Conservation (phyloP, 75 land plant species). For the Larix kaempferi region DNA sequence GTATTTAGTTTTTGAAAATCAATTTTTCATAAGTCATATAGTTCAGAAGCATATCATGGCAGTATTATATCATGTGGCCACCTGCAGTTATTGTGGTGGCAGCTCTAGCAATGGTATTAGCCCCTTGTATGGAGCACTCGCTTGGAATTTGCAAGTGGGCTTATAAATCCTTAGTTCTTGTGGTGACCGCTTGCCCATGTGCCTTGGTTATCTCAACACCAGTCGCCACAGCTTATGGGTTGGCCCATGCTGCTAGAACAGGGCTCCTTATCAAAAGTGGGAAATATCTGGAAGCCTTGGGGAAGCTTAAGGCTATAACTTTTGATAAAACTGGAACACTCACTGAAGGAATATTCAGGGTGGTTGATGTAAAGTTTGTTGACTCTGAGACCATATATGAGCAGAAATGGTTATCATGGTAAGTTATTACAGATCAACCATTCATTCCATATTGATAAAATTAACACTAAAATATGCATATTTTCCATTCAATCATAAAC, state of each 20-base stretch:
- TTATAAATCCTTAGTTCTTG: slow-evolving; percentile 66
- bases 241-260: slow-evolving; percentile 63
- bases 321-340: slow-evolving; percentile 94
- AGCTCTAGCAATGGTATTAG: slow-evolving; percentile 45
- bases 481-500: no score
- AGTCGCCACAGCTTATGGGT: slow-evolving; percentile 74
- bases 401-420: no score
- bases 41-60: background rate
- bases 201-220: slow-evolving; percentile 93
- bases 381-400: no score
- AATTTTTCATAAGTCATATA: background rate
- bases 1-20: background rate
- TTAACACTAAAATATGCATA: no score
- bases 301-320: slow-evolving; percentile 61
- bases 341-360: slow-evolving; percentile 71
- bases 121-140: slow-evolving; percentile 42
- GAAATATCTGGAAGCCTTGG: slow-evolving; percentile 67
- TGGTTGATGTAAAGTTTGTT: slow-evolving; percentile 24
- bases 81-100: slow-evolving; percentile 57
- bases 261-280: slow-evolving; percentile 88
- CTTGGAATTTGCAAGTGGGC: slow-evolving; percentile 56
- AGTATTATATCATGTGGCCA: background rate
- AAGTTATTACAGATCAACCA: no score
- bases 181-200: slow-evolving; percentile 93
- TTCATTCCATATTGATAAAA: no score